Conservation (phyloP, 352 stramenopile genomes). For the Phytophthora ohioensis region DNA sequence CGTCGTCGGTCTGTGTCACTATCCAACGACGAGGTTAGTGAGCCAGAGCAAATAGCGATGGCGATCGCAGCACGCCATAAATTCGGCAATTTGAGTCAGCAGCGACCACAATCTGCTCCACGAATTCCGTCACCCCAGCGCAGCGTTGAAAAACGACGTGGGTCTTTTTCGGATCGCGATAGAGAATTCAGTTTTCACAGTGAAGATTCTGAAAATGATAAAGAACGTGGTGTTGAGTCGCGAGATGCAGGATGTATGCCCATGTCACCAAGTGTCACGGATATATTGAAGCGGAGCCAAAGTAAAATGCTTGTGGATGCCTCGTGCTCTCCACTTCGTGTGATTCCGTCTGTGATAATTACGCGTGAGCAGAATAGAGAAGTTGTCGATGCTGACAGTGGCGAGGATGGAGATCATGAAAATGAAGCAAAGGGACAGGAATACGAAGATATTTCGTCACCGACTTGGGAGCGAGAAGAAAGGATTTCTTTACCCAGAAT, state of each 20-base stretch:
- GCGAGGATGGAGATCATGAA: conserved; percentile 6
- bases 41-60: conserved; percentile 35
- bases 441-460: conserved; percentile 19
- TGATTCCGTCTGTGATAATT: conserved; percentile 30
- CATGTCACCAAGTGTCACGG: conserved; percentile 17
- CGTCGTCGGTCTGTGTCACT: conserved; percentile 29
- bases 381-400: neutral
- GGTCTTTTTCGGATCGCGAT: conserved; percentile 29
- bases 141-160: conserved; percentile 35
- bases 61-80: conserved; percentile 32
- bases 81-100: conserved; percentile 11
- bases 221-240: conserved; percentile 4
- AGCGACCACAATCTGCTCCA: conserved; percentile 37
- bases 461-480: conserved; percentile 13
- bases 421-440: conserved; percentile 4
- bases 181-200: neutral
- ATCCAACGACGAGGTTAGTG: conserved; percentile 14
- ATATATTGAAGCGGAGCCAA: conserved; percentile 23
- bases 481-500: neutral
- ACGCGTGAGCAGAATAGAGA: neutral
- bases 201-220: conserved; percentile 7
- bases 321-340: conserved; percentile 39
- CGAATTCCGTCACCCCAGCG: conserved; percentile 32
- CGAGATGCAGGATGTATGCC: conserved; percentile 25
- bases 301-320: conserved; percentile 37